Conservation (phyloP, 116 monocot species). For the Dioscorea cayenensis region DNA sequence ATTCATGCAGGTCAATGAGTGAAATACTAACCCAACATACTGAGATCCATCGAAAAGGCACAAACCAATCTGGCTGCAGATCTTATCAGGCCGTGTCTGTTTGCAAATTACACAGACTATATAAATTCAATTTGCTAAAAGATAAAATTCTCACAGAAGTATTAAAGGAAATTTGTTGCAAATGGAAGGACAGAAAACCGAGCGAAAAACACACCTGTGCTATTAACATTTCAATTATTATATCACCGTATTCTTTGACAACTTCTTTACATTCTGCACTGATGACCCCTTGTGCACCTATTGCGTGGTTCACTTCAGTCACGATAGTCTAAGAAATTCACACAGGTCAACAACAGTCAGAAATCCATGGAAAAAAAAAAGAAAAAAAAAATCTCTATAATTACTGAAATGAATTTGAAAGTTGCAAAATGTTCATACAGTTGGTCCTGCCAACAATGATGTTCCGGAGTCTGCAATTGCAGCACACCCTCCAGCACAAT, state of each 20-base stretch:
- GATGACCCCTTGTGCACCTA: conserved; percentile 74
- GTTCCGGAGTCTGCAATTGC: conserved; percentile 95
- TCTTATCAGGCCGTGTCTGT: conserved; percentile 52
- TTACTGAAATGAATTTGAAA: background rate
- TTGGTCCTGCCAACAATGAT: conserved; percentile 81
- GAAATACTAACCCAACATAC: conserved; percentile 28
- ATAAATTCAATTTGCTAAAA: background rate
- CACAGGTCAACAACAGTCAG: background rate
- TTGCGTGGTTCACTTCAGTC: conserved; percentile 83
- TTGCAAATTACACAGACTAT: background rate
- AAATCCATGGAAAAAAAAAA: background rate
- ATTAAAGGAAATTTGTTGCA: background rate
- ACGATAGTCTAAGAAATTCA: conserved; percentile 41
- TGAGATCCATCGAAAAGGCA: conserved; percentile 57
- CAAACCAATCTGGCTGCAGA: conserved; percentile 60
- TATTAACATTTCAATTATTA: conserved; percentile 64
- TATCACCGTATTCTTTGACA: conserved; percentile 60
- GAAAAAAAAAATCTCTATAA: background rate
- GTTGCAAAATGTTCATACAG: conserved; percentile 31
- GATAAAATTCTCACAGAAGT: background rate
- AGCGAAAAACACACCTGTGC: conserved; percentile 32
- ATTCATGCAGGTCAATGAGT: background rate
- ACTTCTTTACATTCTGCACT: conserved; percentile 76
- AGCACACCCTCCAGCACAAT: conserved; percentile 72
- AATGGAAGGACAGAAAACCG: background rate